phyloP scores from a whole-genome alignment of 2,329 filamentous ascomycete species.

The Bertia moriformis region DNA sequence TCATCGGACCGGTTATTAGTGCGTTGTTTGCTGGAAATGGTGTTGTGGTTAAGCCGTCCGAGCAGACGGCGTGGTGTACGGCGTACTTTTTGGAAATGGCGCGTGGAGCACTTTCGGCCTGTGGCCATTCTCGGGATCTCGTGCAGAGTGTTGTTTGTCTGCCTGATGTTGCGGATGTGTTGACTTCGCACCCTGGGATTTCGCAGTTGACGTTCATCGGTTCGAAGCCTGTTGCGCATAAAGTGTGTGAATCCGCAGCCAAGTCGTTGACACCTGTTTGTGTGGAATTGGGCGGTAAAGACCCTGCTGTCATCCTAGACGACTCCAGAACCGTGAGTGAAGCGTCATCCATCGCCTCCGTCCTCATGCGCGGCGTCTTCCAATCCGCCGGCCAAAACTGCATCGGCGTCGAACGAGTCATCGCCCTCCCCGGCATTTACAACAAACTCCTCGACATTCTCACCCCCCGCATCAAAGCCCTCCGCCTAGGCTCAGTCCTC shows the following conservation, averaged over 20 bases:
- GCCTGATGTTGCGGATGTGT: constrained; percentile 64
- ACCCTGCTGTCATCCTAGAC: constrained; percentile 67
- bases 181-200: constrained; percentile 75
- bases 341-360: constrained; percentile 60
- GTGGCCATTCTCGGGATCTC: constrained; percentile 68
- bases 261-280: constrained; percentile 75
- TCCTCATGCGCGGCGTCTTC: constrained; percentile 83
- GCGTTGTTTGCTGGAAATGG: constrained; percentile 83
- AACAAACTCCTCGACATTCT: constrained; percentile 56
- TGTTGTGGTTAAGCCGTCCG: constrained; percentile 84
- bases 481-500: constrained; percentile 63
- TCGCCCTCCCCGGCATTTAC: constrained; percentile 67
- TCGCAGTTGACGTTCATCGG: constrained; percentile 93
- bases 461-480: constrained; percentile 54
- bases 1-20: constrained; percentile 80
- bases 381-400: constrained; percentile 95
- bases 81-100: constrained; percentile 69
- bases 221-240: constrained; percentile 70
- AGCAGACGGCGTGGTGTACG: constrained; percentile 89
- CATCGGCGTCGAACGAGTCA: constrained; percentile 87
- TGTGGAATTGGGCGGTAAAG: constrained; percentile 88
- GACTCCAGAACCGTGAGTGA: constrained; percentile 52
- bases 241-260: constrained; percentile 75
- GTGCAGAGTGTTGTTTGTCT: constrained; percentile 80
- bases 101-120: constrained; percentile 63